These are phyloP conservation scores for Candida dubliniensis DNA, from an alignment of 1,139 yeast genomes.

Conservation along the genomic window DNA sequence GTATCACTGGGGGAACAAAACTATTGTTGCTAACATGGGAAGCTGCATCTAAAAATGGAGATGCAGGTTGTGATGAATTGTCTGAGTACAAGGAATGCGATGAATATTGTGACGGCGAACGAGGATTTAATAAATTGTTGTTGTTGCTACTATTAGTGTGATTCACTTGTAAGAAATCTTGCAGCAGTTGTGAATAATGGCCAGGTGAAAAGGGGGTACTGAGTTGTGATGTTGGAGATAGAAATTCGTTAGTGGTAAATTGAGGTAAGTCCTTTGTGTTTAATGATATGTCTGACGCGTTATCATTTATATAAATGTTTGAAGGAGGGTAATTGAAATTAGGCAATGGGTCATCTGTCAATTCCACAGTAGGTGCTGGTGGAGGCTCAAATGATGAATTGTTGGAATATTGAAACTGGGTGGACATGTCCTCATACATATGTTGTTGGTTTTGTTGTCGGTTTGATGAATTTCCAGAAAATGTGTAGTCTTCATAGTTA, in stretches of 20 bases:
- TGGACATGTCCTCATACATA: too few relatives aligned
- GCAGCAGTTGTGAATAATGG: constrained; percentile 4
- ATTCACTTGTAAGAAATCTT: constrained; percentile 10
- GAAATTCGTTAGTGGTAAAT: constrained; percentile 12
- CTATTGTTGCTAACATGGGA: constrained; percentile 28
- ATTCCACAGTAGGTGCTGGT: constrained; percentile 8
- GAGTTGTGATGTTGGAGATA: constrained; percentile 15
- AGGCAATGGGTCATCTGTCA: constrained; percentile 7
- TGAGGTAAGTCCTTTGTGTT: constrained; percentile 8
- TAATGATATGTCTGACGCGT: constrained; percentile 11
- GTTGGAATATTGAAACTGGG: neutral
- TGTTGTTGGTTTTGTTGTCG: neutral
- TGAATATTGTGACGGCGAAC: constrained; percentile 22
- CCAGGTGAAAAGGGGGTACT: constrained; percentile 8
- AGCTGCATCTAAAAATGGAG: constrained; percentile 42
- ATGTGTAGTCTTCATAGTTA: neutral
- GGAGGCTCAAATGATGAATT: constrained; percentile 4
- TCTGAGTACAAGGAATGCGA: constrained; percentile 36
- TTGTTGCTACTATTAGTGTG: neutral
- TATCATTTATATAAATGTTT: constrained; percentile 6
- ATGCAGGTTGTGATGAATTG: constrained; percentile 38
- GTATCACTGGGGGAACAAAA: constrained; percentile 12
- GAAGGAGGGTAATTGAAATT: constrained; percentile 3
- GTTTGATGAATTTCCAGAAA: neutral
- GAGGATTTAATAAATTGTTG: constrained; percentile 15